Evolutionary conservation across 1,284 basidiomycete species (phyloP).

Genomic region (Ceratobasidium sp.): DNA sequence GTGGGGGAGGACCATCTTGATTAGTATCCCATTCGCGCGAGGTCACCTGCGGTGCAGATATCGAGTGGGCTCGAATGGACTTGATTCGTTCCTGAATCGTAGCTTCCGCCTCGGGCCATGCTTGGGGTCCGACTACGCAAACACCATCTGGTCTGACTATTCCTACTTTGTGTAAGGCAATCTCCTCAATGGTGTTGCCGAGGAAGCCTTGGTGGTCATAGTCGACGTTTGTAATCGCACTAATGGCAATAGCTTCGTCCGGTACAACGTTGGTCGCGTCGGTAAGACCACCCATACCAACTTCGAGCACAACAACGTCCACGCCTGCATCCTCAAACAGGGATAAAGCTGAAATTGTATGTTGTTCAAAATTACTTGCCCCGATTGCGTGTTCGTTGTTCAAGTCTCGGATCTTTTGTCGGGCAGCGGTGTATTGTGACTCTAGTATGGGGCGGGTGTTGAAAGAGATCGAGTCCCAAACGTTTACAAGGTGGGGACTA

Average conservation of each 20-base stretch:
- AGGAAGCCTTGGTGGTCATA: slow-evolving; percentile 93
- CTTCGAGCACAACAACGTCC: slow-evolving; percentile 89
- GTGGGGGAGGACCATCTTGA: slow-evolving; percentile 50
- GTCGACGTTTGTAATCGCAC: slow-evolving; percentile 85
- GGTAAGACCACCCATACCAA: slow-evolving; percentile 90
- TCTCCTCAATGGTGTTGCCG: slow-evolving; percentile 75
- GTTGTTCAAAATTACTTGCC: slow-evolving; percentile 82
- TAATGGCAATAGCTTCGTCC: slow-evolving; percentile 72
- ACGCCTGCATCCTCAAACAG: slow-evolving; percentile 72
- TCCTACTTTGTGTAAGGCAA: slow-evolving; percentile 83
- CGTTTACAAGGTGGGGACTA: slow-evolving; percentile 85
- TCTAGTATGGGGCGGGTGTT: slow-evolving; percentile 62
- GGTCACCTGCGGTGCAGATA: slow-evolving; percentile 48
- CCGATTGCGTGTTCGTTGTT: slow-evolving; percentile 56
- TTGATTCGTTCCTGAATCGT: slow-evolving; percentile 54
- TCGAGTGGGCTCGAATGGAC: slow-evolving; percentile 54
- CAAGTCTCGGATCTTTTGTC: slow-evolving; percentile 59
- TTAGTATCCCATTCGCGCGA: slow-evolving; percentile 45
- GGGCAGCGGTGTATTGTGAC: slow-evolving; percentile 60
- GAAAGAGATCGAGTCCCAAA: slow-evolving; percentile 80
- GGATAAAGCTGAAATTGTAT: slow-evolving; percentile 76
- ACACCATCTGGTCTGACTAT: slow-evolving; percentile 67
- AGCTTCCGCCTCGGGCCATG: slow-evolving; percentile 58
- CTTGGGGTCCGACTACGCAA: slow-evolving; percentile 78
- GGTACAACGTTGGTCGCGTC: slow-evolving; percentile 95